A percentile compares a stretch with the other conserved stretches of the same genome.
Evolutionary conservation across 2,329 filamentous ascomycete species (phyloP).

Genomic region (Tolypocladium sp.): DNA sequence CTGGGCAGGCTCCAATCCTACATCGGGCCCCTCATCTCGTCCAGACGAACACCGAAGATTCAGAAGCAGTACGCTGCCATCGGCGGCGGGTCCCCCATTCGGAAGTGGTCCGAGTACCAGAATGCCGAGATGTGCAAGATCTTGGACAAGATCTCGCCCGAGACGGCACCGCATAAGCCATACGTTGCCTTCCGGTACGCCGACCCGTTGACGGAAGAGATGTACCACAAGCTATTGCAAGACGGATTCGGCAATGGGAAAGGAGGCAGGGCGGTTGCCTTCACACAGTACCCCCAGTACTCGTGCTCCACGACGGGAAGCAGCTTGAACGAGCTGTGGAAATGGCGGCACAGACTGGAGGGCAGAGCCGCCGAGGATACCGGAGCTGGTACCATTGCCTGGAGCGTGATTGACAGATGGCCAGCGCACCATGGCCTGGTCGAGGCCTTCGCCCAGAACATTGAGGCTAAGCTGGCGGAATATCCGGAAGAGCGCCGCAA

Average conservation of each 20-base stretch:
- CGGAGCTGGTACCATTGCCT: constrained; percentile 64
- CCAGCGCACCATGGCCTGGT: constrained; percentile 84
- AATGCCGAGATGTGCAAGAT: constrained; percentile 95
- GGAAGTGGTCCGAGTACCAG: constrained; percentile 96
- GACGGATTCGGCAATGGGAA: constrained; percentile 87
- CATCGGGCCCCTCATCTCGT: constrained; percentile 78
- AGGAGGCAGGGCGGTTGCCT: constrained; percentile 89
- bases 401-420: constrained; percentile 98
- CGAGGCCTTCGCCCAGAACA: constrained; percentile 86
- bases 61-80: constrained; percentile 92
- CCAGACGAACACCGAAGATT: constrained; percentile 88
- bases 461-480: constrained; percentile 72
- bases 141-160: constrained; percentile 79
- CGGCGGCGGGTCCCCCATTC: constrained; percentile 93
- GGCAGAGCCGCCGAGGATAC: constrained; percentile 54
- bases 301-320: constrained; percentile 96
- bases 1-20: constrained; percentile 86
- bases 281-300: constrained; percentile 98
- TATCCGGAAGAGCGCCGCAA: constrained; percentile 77
- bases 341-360: constrained; percentile 84
- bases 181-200: constrained; percentile 98
- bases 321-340: constrained; percentile 95
- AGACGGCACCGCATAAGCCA: constrained; percentile 92
- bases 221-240: constrained; percentile 71
- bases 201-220: constrained; percentile 85